These are phyloP conservation scores for Daldinia sp. DNA, from an alignment of 2,329 filamentous ascomycete genomes.

Conservation along the genomic window DNA sequence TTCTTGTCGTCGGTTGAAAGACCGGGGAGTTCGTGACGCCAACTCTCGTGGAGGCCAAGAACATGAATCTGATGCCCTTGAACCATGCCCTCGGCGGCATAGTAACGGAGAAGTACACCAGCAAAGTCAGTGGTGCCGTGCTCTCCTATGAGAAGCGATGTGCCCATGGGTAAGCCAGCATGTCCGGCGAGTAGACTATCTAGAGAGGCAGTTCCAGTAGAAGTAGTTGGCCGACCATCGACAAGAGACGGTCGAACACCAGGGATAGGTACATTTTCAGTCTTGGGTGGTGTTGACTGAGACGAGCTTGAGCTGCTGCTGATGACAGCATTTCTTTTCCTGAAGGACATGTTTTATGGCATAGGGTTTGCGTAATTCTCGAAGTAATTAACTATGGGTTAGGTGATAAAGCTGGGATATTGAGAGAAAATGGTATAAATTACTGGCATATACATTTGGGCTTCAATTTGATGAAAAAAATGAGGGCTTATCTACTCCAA, in stretches of 20 bases:
- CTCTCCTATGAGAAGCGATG: slow-evolving; percentile 84
- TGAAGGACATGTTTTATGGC: slow-evolving; percentile 64
- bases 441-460: slow-evolving; percentile 3
- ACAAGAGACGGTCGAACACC: slow-evolving; percentile 85
- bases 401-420: background rate
- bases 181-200: slow-evolving; percentile 89
- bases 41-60: slow-evolving; percentile 81
- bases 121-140: slow-evolving; percentile 95
- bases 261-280: slow-evolving; percentile 56
- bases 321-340: slow-evolving; percentile 68
- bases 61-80: slow-evolving; percentile 92
- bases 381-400: background rate
- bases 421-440: background rate
- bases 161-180: slow-evolving; percentile 84
- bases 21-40: slow-evolving; percentile 87
- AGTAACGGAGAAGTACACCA: slow-evolving; percentile 85
- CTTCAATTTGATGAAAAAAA: slow-evolving; percentile 14
- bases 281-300: slow-evolving; percentile 50
- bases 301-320: slow-evolving; percentile 55
- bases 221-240: slow-evolving; percentile 88
- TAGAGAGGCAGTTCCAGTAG: slow-evolving; percentile 87
- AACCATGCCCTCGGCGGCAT: slow-evolving; percentile 90
- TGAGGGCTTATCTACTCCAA: background rate
- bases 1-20: slow-evolving; percentile 61
- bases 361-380: background rate